Evolutionary conservation across 2,329 filamentous ascomycete genomes (phyloP), one percentile per base, ranked within the genome.

Genomic region (Xylogone sp.): DNA sequence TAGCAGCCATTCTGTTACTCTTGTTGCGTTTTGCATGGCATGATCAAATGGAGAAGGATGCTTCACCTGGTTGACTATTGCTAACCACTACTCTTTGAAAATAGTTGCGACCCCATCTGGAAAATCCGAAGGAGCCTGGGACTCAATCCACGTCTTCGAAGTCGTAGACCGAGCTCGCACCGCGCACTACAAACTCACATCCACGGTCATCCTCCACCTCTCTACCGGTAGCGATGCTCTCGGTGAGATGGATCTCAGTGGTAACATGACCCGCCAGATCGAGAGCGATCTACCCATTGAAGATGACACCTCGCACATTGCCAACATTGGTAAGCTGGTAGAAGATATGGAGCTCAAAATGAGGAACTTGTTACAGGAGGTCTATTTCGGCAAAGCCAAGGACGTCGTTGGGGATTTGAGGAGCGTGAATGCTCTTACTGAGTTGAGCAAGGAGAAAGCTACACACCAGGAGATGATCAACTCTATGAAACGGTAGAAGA

Each of bases 321-420:
- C 88, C 62, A 99, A 99, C 71, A 90, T 97, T 54, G 94, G 94
- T 52, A 81, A 86, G 58, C 79, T 99, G 67, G 92, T 99, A 48
- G 94, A 99, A 77, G 94, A 99, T 71, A 97, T 99, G 94, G 94
- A 99, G 75, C 83, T 97, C 69, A 96, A 97, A 80, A 97, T 99
- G 94, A 84, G 94, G 59, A 99, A 99, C 71, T 71, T 97, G 71
- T 76, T 99, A 69, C 93, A 99, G 77, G 94, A 99, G 73, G 94
- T 99, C 46, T 99, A 99, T 75, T 99, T 99, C 73, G 94, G 94
- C 68, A 99, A 99, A 78, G 93, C 94, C 50, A 97, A 96, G 81
- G 94, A 99, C 71, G 91, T 99, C 2, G 93, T 99, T 3, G 94
- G 93, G 50, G 93, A 99, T 69, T 73, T 99, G 71, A 82, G 94